Conservation (phyloP, 176 grass and related monocot species). For the Carex pumila region DNA sequence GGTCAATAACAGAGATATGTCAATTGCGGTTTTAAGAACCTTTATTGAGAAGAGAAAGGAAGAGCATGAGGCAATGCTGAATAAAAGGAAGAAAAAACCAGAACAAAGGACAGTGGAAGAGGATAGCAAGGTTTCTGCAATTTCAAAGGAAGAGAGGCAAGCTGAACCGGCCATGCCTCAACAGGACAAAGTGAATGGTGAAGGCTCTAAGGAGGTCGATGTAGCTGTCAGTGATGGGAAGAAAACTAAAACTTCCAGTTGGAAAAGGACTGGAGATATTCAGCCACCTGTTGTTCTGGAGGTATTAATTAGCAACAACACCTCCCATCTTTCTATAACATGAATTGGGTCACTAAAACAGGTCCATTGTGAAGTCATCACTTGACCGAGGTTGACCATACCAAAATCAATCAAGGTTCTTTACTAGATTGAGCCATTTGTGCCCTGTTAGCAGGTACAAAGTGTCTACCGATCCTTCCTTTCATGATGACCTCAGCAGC, state of each 20-base stretch:
- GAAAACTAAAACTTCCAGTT: conserved; percentile 38
- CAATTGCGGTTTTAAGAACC: conserved; percentile 81
- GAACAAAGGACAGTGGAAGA: conserved; percentile 14
- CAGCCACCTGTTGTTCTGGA: conserved; percentile 64
- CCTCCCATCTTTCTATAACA: neutral
- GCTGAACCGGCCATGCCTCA: conserved; percentile 11
- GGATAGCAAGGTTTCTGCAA: neutral
- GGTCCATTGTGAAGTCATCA: neutral
- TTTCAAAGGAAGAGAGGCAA: conserved; percentile 33
- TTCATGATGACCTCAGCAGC: too few species aligned
- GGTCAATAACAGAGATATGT: conserved; percentile 99
- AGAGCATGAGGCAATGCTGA: conserved; percentile 56
- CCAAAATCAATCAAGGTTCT: neutral
- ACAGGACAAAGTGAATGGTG: conserved; percentile 36
- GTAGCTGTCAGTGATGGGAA: conserved; percentile 28
- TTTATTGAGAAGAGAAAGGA: conserved; percentile 75
- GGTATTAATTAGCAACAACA: neutral
- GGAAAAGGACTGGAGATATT: conserved; percentile 53
- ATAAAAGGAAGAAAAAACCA: conserved; percentile 43
- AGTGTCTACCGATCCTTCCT: neutral
- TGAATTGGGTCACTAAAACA: neutral
- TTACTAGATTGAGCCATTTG: neutral
- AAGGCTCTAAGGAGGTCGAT: conserved; percentile 30
- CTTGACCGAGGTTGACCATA: neutral
- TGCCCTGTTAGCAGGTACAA: neutral